Evolutionary conservation across 345 rosid genomes (phyloP), one percentile per base, ranked within the genome.

Genomic region (Syzygium grande): DNA sequence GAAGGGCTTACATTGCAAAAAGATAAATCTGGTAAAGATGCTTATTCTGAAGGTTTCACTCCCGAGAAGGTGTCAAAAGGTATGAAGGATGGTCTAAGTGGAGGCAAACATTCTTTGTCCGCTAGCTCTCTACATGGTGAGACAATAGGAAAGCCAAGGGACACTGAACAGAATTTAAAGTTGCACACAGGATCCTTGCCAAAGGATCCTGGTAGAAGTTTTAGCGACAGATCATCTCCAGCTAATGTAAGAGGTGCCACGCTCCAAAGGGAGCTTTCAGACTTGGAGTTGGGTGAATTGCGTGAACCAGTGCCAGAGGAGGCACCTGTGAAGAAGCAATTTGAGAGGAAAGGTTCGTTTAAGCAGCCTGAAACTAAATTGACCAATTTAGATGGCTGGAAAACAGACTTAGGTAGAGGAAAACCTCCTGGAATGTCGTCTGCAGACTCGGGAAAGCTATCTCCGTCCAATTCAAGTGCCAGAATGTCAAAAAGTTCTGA

Each of bases 271-370:
- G 98, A 95, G 92, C 90, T 91, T 87, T 93, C 98, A 43, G 97
- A 95, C 88, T 92, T 97, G 94, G 99, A 97, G 94, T 90, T 96
- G 86, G 99, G 99, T 90, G 99, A 97, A 91, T 94, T 96, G 85
- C 98, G 96, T 52, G 98, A 95, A 88, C 92, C 96, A 87, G 78
- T 89, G 84, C 91, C 87, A 13, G 98, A 93, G 51, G 96, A 93
- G 88, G 92, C 90, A 89, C 92, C 91, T 56, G 73, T 65, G 88
- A 92, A 88, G 88, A 94, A 91, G 93, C 94, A 91, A 86, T 88
- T 90, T 61, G 98, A 95, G 86, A 94, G 94, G 88, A 96, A 94
- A 89, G 89, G 91, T 89, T 93, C 96, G 23, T 91, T 92, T 86
- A 95, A 93, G 86, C 94, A 87, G 92, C 89, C 91, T 79, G 96